Base-by-base conservation (phyloP, 148 eudicot genomes). In the Nepenthes mirabilis region DNA sequence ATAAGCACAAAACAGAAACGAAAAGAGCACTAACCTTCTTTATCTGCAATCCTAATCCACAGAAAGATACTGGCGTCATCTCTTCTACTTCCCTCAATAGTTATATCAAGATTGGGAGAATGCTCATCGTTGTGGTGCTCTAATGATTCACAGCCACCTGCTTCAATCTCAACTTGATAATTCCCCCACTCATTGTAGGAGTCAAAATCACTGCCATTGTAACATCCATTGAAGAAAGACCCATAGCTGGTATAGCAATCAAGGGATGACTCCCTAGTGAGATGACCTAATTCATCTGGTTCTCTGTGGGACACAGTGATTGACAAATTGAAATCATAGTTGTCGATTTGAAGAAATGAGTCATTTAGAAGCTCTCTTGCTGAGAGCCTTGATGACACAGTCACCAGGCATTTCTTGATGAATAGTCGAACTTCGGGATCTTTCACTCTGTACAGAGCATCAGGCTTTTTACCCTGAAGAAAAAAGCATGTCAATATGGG, bases 361-460 rank as follows among this genome's bases (percentile, higher is more conserved):
- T 83, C 86, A 23, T 55, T 62, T 8, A 86, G 70, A 36, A 83
- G 84, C 67, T 73, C 79, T 51, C 58, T 64, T 8, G 94, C 94
- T 2, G 83, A 43, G 3, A 77, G 59, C 68, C 94, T 75, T 14
- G 56, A 51, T 6, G 82, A 70, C 1, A 74, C 89, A 12, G 81
- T 72, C 2, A 79, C 94, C 56, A 86, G 54, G 63, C 94, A 86
- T 71, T 76, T 86, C 67, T 81, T 78, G 33, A 86, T 75, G 52
- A 86, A 83, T 65, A 47, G 55, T 43, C 72, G 74, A 12, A 86
- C 77, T 36, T 79, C 77, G 0, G 74, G 82, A 61, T 83, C 89
- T 60, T 62, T 57, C 11, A 86, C 89, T 62, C 77, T 79, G 66
- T 65, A 67, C 11, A 83, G 66, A 32, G 82, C 73, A 47, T 72